Base-by-base conservation (phyloP, 2,329 filamentous ascomycete species). In the Verticillium klebahnii region DNA sequence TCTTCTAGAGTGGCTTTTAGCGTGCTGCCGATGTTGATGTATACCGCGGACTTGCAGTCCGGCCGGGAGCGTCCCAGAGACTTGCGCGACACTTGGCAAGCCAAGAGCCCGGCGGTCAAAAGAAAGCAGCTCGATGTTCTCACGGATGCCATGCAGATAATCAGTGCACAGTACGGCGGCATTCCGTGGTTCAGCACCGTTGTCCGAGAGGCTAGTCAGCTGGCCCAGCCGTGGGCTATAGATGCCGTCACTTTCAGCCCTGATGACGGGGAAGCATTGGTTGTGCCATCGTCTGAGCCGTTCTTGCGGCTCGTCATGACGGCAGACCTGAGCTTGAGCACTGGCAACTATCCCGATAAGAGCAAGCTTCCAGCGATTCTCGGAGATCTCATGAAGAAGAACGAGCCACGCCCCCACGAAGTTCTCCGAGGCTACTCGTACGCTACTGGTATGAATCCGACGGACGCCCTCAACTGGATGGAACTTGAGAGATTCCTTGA, bases 81-180 rank as follows among this genome's bases (percentile, higher is more conserved):
- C 29, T 29, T 29, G 29, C 29, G 29, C 29, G 29, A 29, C 29
- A 29, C 29, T 3, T 4, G 29, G 29, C 5, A 29, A 29, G 29
- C 29, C 29, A 29, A 29, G 29, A 29, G 29, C 29, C 29, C 29
- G 5, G 29, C 29, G 29, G 29, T 29, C 5, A 80, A 79, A 63
- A 76, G 78, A 63, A 75, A 78, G 57, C 74, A 75, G 8, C 74
- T 80, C 34, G 75, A 76, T 61, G 75, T 78, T 55, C 73, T 80
- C 29, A 77, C 78, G 37, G 78, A 80, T 58, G 76, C 76, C 1
- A 79, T 81, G 74, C 77, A 76, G 61, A 75, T 74, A 0, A 80
- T 79, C 56, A 74, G 79, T 60, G 76, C 76, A 2, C 77, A 78
- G 59, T 80, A 80, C 61, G 78, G 80, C 59, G 77, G 77, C 25